Percentiles rank a stretch among this genome's conserved stretches.
These are phyloP conservation scores for Penicillium vulpinum DNA, from an alignment of 2,329 filamentous ascomycete species.

Conservation along the genomic window DNA sequence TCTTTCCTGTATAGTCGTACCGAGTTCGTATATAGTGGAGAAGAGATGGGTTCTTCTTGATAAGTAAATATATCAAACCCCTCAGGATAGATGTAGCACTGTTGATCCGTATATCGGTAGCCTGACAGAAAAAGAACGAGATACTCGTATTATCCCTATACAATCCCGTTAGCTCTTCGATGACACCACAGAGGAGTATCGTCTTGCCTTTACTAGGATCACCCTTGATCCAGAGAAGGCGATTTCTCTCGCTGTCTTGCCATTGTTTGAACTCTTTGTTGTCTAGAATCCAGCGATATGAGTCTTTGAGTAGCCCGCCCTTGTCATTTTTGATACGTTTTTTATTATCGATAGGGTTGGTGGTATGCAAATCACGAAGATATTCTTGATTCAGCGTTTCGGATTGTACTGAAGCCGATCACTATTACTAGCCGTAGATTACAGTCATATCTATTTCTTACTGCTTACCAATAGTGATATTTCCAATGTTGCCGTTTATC, in stretches of 20 bases:
- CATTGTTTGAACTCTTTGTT: too few relatives aligned
- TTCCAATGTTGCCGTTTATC: too few relatives aligned
- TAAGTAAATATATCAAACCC: constrained; percentile 38
- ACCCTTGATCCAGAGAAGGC: too few relatives aligned
- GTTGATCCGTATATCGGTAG: constrained; percentile 23
- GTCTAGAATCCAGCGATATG: too few relatives aligned
- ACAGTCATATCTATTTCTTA: too few relatives aligned
- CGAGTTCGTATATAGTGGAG: constrained; percentile 12
- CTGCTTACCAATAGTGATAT: too few relatives aligned
- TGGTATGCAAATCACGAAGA: background rate
- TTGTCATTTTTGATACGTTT: constrained; percentile 21
- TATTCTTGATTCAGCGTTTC: background rate
- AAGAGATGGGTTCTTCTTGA: background rate
- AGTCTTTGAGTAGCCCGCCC: too few relatives aligned
- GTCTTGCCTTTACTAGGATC: constrained; percentile 9
- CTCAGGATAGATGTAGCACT: constrained; percentile 44
- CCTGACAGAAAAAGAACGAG: constrained; percentile 9
- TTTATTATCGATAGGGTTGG: constrained; percentile 20
- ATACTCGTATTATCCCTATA: background rate
- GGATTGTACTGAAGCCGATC: too few relatives aligned
- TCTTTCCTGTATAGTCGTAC: constrained; percentile 38
- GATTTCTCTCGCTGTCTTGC: too few relatives aligned
- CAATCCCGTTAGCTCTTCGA: constrained; percentile 1
- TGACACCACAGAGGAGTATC: constrained; percentile 9
- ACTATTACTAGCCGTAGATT: too few relatives aligned